Base-by-base conservation (phyloP, 306 rosid species). In the Vachellia collinsii region DNA sequence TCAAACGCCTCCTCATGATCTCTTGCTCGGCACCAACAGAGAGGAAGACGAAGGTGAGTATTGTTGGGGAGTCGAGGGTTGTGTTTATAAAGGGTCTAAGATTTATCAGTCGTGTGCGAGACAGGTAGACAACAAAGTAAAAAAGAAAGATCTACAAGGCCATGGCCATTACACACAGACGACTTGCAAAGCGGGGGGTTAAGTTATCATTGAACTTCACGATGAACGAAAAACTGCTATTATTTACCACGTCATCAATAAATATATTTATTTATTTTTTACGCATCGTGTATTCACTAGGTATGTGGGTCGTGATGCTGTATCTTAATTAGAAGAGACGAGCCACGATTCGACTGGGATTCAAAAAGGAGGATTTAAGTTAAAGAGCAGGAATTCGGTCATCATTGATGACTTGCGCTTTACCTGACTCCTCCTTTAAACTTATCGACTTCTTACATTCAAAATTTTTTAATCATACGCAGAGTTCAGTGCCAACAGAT, bases 71-170 rank as follows among this genome's bases (percentile, higher is more conserved):
- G 81, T 17, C n/a, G 54, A 0, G 74, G 25, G 70, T n/a, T 23
- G 36, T 46, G 59, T 70, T 36, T 67, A 65, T 83, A 86, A 58
- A 53, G 51, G 50, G 64, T 19, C 76, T 46, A 48, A 20, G 75
- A 75, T 41, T 59, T 80, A 9, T 54, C 43, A 11, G 78, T 8
- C 53, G n/a, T 23, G 38, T 19, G 17, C 6, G 23, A 23, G 68
- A 75, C 87, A 47, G 77, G 80, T 86, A 85, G 38, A 73, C 74
- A 79, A 86, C 83, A 65, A 85, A 64, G 78, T 22, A 66, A 66
- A 66, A 59, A 50, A 80, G 48, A 70, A 66, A 36, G 76, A n/a
- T 4, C 6, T 23, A 16, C 38, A 46, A 44, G 39, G 39, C 75
- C 11, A 17, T 16, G 54, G 73, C 23, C 73, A 42, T 68, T 43